Evolutionary conservation across 805 yeast genomes (phyloP).

Genomic region (Cyberlindnera mycetangii): DNA sequence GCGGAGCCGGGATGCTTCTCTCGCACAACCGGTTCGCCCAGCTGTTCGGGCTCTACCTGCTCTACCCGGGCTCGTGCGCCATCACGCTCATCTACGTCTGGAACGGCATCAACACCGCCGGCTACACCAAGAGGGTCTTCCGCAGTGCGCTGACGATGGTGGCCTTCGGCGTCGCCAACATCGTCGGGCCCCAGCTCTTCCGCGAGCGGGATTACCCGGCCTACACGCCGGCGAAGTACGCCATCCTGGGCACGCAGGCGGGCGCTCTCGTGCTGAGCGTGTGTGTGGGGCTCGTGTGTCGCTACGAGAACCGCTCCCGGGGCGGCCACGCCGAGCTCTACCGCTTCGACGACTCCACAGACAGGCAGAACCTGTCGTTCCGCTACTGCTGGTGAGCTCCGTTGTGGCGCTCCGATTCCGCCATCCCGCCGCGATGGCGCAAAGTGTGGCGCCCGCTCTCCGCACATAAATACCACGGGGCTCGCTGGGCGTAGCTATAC

Average conservation of each 20-base stretch:
- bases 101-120: slow-evolving; percentile 58
- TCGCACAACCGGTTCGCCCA: slow-evolving; percentile 40
- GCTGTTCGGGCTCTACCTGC: slow-evolving; percentile 43
- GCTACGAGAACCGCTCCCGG: slow-evolving; percentile 46
- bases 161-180: slow-evolving; percentile 49
- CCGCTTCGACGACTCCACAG: slow-evolving; percentile 40
- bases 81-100: slow-evolving; percentile 55
- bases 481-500: not conserved
- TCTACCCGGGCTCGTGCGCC: slow-evolving; percentile 51
- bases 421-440: not conserved
- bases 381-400: slow-evolving; percentile 35
- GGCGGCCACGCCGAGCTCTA: not conserved
- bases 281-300: slow-evolving; percentile 39
- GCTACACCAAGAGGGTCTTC: slow-evolving; percentile 51
- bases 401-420: not conserved
- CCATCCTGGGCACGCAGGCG: slow-evolving; percentile 48
- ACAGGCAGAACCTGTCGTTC: slow-evolving; percentile 45
- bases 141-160: slow-evolving; percentile 52
- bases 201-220: slow-evolving; percentile 45
- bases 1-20: slow-evolving; percentile 44
- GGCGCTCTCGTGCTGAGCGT: slow-evolving; percentile 41
- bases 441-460: slow-evolving; percentile 5
- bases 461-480: not conserved
- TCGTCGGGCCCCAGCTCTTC: slow-evolving; percentile 63
- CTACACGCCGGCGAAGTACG: slow-evolving; percentile 56